Evolutionary conservation across 148 eudicot genomes (phyloP), one percentile per base, ranked within the genome.

Genomic region (Chenopodium suecicum): DNA sequence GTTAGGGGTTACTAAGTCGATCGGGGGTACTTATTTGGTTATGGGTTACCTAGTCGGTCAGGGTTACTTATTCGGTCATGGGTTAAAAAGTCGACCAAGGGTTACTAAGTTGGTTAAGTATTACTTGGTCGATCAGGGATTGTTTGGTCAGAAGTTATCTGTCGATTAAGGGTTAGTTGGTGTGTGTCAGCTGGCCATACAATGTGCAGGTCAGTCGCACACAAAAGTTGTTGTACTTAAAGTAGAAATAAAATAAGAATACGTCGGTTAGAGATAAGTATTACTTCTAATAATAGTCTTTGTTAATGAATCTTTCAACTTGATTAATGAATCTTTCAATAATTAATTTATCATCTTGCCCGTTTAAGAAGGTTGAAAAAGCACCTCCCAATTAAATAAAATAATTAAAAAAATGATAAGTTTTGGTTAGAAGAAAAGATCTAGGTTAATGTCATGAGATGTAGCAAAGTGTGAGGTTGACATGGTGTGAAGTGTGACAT

Each of bases 381-480:
- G 37, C 32, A 50, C 34, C 77, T 52, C 31, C 14, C 17, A 46
- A 8, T 1, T 9, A 50, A 74, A 50, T 13, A 12, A 4, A n/a
- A 34, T 31, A 34, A 34, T 34, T 2, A 11, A 19, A 72, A 73
- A 25, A 50, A 16, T 19, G n/a, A 62, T 62, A 0, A 62, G 32
- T 10, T 56, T 56, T 11, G 9, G 74, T 64, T 69, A 69, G 66
- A 69, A 71, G 65, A 31, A 19, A 9, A 46, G 11, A 74, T 17
- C 73, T 64, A 29, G 41, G 60, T 65, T 65, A n/a, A 78, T 65
- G 80, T 64, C 52, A 65, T 78, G 60, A 58, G 25, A 46, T 17
- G 37, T 19, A 37, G 60, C 31, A 52, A 50, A 27, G 63, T 14
- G 54, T 74, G 77, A 74, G 62, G 10, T 2, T 74, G 62, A 74